Percentiles rank a stretch among this genome's conserved stretches.
phyloP scores from a whole-genome alignment of 495 filamentous ascomycete genomes.

The Lindgomyces ingoldianus region DNA sequence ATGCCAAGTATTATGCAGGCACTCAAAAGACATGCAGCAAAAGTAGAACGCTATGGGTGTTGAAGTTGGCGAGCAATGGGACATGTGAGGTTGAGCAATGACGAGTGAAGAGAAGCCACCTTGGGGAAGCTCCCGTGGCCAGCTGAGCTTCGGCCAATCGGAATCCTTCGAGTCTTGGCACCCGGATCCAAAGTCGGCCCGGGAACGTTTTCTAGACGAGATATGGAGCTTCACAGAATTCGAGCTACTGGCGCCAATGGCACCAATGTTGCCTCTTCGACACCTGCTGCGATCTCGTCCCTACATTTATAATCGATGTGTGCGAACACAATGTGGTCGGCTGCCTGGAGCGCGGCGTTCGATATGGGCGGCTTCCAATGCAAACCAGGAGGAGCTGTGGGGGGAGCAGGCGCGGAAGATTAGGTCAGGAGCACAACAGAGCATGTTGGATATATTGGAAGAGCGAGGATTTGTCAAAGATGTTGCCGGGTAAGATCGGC shows the following conservation, averaged over 20 bases:
- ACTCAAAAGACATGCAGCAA: too few species aligned
- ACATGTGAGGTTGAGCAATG: background rate
- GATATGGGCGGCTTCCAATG: constrained; percentile 1
- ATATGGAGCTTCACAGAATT: too few species aligned
- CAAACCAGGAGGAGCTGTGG: constrained; percentile 16
- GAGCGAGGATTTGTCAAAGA: constrained; percentile 79
- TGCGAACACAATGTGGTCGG: constrained; percentile 5
- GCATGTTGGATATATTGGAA: constrained; percentile 70
- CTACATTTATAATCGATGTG: constrained; percentile 14
- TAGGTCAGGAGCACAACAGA: constrained; percentile 59
- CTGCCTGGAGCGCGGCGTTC: background rate
- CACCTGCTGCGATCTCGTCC: constrained; percentile 17
- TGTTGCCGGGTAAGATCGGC: constrained; percentile 69
- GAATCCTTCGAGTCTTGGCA: background rate
- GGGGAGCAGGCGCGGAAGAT: constrained; percentile 49
- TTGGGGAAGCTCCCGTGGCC: background rate
- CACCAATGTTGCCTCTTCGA: constrained; percentile 19
- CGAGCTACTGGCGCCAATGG: constrained; percentile 12
- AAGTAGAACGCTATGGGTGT: too few species aligned
- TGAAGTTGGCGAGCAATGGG: background rate
- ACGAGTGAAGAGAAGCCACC: constrained; percentile 8
- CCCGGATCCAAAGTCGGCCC: constrained; percentile 1
- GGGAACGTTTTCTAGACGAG: background rate
- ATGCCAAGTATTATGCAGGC: too few species aligned
- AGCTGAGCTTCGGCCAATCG: constrained; percentile 17